These are phyloP conservation scores for Rhodomyrtus tomentosa DNA, from an alignment of 345 rosid species.

Conservation along the genomic window DNA sequence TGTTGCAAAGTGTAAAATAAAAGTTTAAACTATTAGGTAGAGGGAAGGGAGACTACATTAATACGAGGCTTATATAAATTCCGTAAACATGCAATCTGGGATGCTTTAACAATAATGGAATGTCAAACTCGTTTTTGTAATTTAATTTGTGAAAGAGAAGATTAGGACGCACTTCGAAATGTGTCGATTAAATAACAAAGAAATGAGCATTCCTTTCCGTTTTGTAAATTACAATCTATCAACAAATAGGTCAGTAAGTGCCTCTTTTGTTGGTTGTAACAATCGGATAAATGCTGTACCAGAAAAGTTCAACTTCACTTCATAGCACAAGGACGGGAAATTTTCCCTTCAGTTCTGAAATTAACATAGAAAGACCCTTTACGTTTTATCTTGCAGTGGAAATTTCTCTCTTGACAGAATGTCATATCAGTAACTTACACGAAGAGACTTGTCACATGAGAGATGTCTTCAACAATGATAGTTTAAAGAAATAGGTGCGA, in stretches of 20 bases:
- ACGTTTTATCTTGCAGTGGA: background rate
- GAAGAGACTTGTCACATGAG: background rate
- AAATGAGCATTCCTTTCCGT: background rate
- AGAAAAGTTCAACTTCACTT: background rate
- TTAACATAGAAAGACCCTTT: background rate
- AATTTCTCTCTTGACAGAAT: background rate
- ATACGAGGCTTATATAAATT: background rate
- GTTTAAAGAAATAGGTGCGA: background rate
- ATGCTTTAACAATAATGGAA: background rate
- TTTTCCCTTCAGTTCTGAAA: background rate
- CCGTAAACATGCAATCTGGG: background rate
- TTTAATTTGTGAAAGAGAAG: background rate
- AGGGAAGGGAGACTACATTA: background rate
- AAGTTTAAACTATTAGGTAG: background rate
- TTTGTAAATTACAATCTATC: background rate
- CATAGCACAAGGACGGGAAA: background rate
- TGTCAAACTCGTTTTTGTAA: background rate
- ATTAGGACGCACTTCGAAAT: background rate
- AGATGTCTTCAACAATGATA: background rate
- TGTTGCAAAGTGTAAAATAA: background rate
- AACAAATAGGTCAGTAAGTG: background rate
- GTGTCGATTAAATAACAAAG: background rate
- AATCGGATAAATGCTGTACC: background rate
- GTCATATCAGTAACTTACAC: background rate
- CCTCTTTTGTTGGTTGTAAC: background rate